These are phyloP conservation scores for Gentiana straminea DNA, from an alignment of 257 asterid species.

Conservation along the genomic window DNA sequence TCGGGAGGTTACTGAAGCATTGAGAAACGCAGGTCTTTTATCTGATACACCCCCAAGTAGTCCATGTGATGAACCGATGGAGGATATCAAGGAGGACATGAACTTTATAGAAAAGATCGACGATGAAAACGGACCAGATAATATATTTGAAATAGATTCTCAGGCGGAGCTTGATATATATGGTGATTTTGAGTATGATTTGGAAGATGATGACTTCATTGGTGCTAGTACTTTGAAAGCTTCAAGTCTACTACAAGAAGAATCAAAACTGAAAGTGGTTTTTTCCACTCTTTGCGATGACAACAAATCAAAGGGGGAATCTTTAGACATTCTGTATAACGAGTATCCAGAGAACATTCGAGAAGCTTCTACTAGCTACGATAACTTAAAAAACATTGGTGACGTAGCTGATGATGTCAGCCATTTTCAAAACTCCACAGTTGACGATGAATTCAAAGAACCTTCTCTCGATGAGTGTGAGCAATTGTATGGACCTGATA, in stretches of 20 bases:
- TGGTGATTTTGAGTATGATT: slow-evolving; percentile 86
- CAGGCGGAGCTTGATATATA: slow-evolving; percentile 82
- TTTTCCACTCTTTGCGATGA: slow-evolving; percentile 51
- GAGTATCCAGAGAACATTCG: slow-evolving; percentile 21
- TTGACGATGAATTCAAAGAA: slow-evolving; percentile 38
- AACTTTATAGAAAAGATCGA: slow-evolving; percentile 27
- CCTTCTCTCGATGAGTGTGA: slow-evolving; percentile 69
- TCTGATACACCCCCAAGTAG: slow-evolving; percentile 92
- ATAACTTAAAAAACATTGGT: slow-evolving; percentile 13
- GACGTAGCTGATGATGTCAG: slow-evolving; percentile 16
- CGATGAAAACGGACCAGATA: slow-evolving; percentile 54
- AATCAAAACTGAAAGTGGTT: slow-evolving; percentile 54
- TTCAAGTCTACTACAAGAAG: slow-evolving; percentile 41
- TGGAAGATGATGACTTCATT: slow-evolving; percentile 80
- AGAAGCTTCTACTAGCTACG: slow-evolving; percentile 23
- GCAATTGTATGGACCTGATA: slow-evolving; percentile 90
- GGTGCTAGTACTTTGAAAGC: slow-evolving; percentile 46
- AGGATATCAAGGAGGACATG: slow-evolving; percentile 22
- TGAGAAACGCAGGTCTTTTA: slow-evolving; percentile 73
- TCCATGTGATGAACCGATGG: slow-evolving; percentile 34
- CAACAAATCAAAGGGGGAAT: slow-evolving; percentile 23
- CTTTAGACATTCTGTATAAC: slow-evolving; percentile 17
- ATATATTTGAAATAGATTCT: slow-evolving; percentile 59
- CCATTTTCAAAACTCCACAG: slow-evolving; percentile 24
- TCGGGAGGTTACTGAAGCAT: slow-evolving; percentile 59